Evolutionary conservation across 1,284 basidiomycete species (phyloP).

Genomic region (Marasmius tenuissimus): DNA sequence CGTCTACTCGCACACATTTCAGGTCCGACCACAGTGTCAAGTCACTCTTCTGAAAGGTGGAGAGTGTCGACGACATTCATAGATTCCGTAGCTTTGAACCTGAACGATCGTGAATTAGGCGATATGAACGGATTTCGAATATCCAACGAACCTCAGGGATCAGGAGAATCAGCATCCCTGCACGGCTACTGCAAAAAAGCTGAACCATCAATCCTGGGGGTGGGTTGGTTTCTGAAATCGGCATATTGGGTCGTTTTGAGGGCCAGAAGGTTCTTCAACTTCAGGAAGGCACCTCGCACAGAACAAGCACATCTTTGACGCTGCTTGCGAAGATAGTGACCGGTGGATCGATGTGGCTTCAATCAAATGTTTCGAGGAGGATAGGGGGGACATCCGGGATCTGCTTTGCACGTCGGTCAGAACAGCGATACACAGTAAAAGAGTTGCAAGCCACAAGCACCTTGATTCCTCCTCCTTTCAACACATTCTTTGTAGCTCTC

Average conservation of each 20-base stretch:
- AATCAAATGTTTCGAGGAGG: slow-evolving; percentile 25
- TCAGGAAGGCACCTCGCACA: background rate
- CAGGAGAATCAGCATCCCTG: slow-evolving; percentile 58
- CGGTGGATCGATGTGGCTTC: slow-evolving; percentile 15
- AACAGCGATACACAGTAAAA: slow-evolving; percentile 3
- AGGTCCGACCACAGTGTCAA: slow-evolving; percentile 36
- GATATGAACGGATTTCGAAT: background rate
- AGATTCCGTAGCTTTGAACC: slow-evolving; percentile 23
- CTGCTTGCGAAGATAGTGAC: slow-evolving; percentile 41
- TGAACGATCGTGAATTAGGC: slow-evolving; percentile 13
- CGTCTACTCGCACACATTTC: slow-evolving; percentile 35
- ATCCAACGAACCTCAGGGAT: slow-evolving; percentile 53
- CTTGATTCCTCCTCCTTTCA: slow-evolving; percentile 60
- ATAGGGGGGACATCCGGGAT: slow-evolving; percentile 45
- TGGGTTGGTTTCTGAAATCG: slow-evolving; percentile 53
- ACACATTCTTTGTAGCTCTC: slow-evolving; percentile 49
- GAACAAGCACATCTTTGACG: slow-evolving; percentile 26
- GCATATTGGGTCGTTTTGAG: slow-evolving; percentile 66
- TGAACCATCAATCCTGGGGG: slow-evolving; percentile 67
- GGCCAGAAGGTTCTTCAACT: slow-evolving; percentile 38
- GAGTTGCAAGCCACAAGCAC: slow-evolving; percentile 26
- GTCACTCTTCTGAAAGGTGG: slow-evolving; percentile 46
- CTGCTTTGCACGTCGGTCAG: no score
- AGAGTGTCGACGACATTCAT: slow-evolving; percentile 31
- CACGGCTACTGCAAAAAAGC: slow-evolving; percentile 67